Evolutionary conservation across 768 basidiomycete genomes (phyloP).

Genomic region (Pholiota conissans): DNA sequence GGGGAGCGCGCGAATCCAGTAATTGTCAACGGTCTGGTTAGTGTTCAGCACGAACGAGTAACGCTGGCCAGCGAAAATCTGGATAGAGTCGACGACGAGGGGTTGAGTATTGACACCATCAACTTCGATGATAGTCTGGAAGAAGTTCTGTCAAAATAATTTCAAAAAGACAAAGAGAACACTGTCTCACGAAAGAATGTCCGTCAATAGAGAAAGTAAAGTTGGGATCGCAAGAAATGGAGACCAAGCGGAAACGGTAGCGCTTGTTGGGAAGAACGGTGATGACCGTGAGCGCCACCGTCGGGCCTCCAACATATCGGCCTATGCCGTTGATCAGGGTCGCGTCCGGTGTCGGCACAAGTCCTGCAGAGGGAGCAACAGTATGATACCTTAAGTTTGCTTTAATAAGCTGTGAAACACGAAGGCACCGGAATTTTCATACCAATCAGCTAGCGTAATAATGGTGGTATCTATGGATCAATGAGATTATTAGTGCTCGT

Average conservation of each 20-base stretch:
- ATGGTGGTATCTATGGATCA: no score
- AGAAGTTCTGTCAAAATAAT: background rate
- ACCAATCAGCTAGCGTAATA: no score
- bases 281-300: slow-evolving; percentile 33
- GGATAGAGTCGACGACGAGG: slow-evolving; percentile 32
- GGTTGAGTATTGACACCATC: slow-evolving; percentile 36
- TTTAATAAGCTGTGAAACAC: no score
- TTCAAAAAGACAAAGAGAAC: no score
- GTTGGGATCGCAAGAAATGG: slow-evolving; percentile 41
- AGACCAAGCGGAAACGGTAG: slow-evolving; percentile 47
- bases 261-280: slow-evolving; percentile 31
- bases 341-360: slow-evolving; percentile 24
- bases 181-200: slow-evolving; percentile 30
- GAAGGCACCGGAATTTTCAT: no score
- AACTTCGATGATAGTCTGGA: slow-evolving; percentile 33
- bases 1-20: slow-evolving; percentile 38
- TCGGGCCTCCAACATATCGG: slow-evolving; percentile 35
- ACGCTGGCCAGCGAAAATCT: slow-evolving; percentile 8
- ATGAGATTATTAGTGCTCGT: background rate
- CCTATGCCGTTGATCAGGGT: slow-evolving; percentile 49
- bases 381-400: slow-evolving; percentile 23
- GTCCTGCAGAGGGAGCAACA: slow-evolving; percentile 16
- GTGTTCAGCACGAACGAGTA: slow-evolving; percentile 32
- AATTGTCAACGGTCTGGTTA: slow-evolving; percentile 35
- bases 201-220: slow-evolving; percentile 43